Conservation (phyloP, 2,329 filamentous ascomycete genomes). For the Aspergillus ochraceus region DNA sequence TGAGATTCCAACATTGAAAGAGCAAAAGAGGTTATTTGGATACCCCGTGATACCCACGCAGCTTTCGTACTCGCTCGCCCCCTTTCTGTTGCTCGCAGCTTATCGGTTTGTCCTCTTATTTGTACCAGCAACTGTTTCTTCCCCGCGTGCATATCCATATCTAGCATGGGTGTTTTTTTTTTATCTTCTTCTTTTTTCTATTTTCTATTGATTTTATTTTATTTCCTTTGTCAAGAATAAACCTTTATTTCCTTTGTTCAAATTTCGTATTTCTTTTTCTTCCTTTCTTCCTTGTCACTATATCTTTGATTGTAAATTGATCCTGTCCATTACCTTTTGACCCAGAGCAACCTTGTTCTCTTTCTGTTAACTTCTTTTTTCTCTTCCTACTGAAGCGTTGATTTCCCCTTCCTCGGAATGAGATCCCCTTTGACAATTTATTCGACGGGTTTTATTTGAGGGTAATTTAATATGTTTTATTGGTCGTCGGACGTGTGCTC, state of each 20-base stretch:
- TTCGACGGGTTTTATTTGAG: slow-evolving; percentile 11
- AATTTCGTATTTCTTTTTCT: slow-evolving; percentile 12
- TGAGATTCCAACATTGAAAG: slow-evolving; percentile 24
- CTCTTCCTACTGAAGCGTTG: slow-evolving; percentile 3
- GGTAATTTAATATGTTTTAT: slow-evolving; percentile 19
- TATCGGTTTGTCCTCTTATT: slow-evolving; percentile 33
- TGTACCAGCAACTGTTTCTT: slow-evolving; percentile 25
- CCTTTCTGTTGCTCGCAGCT: slow-evolving; percentile 34
- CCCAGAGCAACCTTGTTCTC: slow-evolving; percentile 9
- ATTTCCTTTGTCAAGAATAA: slow-evolving; percentile 16
- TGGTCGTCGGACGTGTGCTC: not conserved
- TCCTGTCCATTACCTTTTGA: not conserved
- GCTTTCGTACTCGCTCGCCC: slow-evolving; percentile 25
- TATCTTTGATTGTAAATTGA: slow-evolving; percentile 21
- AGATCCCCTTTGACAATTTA: slow-evolving; percentile 5
- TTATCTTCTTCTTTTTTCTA: slow-evolving; percentile 7
- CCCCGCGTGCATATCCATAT: slow-evolving; percentile 33
- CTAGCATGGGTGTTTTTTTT: slow-evolving; percentile 31
- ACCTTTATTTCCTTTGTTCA: slow-evolving; percentile 24
- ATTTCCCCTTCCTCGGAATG: not conserved
- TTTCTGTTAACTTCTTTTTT: slow-evolving; percentile 4
- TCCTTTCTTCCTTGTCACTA: slow-evolving; percentile 13
- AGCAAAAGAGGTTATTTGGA: slow-evolving; percentile 39
- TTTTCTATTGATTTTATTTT: slow-evolving; percentile 9
- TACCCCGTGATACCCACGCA: slow-evolving; percentile 42